phyloP scores from a whole-genome alignment of 106 monocot genomes.

The Narthecium ossifragum region DNA sequence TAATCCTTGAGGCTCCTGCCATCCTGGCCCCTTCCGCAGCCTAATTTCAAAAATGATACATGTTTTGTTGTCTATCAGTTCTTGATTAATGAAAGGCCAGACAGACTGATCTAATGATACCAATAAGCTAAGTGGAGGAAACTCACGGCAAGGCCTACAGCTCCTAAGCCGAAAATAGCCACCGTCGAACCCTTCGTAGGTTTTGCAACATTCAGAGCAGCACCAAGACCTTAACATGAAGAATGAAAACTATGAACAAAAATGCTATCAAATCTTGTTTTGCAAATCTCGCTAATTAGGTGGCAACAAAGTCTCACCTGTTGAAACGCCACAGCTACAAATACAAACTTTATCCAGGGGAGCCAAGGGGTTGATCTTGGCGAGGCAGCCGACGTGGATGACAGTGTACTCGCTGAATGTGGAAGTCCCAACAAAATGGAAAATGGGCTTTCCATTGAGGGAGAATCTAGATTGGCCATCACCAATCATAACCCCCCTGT shows the following conservation, averaged over 20 bases:
- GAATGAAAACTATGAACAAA: background rate
- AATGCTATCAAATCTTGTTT: background rate
- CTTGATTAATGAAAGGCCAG: too few relatives aligned
- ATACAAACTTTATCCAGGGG: slow-evolving; percentile 78
- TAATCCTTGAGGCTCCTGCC: slow-evolving; percentile 62
- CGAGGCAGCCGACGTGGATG: slow-evolving; percentile 44
- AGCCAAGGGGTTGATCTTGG: slow-evolving; percentile 58
- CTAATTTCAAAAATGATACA: slow-evolving; percentile 17
- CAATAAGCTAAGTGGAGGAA: too few relatives aligned
- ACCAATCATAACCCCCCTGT: slow-evolving; percentile 52
- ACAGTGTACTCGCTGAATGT: slow-evolving; percentile 79
- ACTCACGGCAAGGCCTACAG: slow-evolving; percentile 52
- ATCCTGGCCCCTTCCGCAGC: slow-evolving; percentile 71
- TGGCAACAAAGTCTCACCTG: slow-evolving; percentile 23
- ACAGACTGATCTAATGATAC: too few relatives aligned
- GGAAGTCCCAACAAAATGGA: slow-evolving; percentile 59
- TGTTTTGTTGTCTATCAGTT: too few relatives aligned
- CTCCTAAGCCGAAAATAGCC: slow-evolving; percentile 48
- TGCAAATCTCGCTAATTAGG: background rate
- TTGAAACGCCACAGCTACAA: slow-evolving; percentile 65
- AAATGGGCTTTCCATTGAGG: slow-evolving; percentile 59
- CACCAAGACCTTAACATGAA: slow-evolving; percentile 35
- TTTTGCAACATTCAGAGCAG: slow-evolving; percentile 39
- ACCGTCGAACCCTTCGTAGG: slow-evolving; percentile 32
- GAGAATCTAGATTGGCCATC: slow-evolving; percentile 58